Percentiles rank a stretch among this genome's conserved stretches.
phyloP scores from a whole-genome alignment of 148 eudicot species.

The Cornus controversa region DNA sequence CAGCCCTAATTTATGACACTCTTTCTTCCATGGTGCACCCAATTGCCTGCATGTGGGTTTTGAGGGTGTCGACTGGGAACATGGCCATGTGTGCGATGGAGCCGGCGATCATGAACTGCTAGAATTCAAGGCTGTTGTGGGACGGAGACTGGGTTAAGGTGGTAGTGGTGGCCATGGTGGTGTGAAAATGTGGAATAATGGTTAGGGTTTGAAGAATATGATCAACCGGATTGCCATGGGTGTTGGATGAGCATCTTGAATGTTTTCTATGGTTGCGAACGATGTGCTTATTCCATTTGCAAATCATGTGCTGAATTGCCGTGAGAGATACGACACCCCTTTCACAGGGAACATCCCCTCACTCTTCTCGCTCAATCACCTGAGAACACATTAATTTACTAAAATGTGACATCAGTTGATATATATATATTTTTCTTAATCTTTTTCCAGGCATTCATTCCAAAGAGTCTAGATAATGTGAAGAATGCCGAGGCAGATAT shows the following conservation, averaged over 20 bases:
- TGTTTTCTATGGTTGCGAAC: no score
- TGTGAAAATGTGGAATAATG: neutral
- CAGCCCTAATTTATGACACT: no score
- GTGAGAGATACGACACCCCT: no score
- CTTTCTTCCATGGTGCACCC: no score
- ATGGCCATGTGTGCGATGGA: constrained; percentile 51
- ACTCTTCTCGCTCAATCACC: no score
- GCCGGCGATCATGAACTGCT: constrained; percentile 53
- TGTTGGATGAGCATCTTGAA: no score
- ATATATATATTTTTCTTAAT: no score
- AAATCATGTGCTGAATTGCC: no score
- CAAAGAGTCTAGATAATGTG: constrained; percentile 79
- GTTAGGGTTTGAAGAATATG: constrained; percentile 2
- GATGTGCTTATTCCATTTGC: no score
- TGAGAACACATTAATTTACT: no score
- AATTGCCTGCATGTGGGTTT: constrained; percentile 47
- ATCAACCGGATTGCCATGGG: no score
- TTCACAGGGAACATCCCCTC: no score
- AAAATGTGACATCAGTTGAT: neutral
- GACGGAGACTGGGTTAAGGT: constrained; percentile 3
- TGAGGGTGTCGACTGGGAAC: constrained; percentile 56
- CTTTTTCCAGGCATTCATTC: constrained; percentile 66
- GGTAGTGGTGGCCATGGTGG: constrained; percentile 20
- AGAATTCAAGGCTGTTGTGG: constrained; percentile 47
- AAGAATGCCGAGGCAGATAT: constrained; percentile 84